phyloP scores from a whole-genome alignment of 139 green algal genomes.

The Micractinium sp. region DNA sequence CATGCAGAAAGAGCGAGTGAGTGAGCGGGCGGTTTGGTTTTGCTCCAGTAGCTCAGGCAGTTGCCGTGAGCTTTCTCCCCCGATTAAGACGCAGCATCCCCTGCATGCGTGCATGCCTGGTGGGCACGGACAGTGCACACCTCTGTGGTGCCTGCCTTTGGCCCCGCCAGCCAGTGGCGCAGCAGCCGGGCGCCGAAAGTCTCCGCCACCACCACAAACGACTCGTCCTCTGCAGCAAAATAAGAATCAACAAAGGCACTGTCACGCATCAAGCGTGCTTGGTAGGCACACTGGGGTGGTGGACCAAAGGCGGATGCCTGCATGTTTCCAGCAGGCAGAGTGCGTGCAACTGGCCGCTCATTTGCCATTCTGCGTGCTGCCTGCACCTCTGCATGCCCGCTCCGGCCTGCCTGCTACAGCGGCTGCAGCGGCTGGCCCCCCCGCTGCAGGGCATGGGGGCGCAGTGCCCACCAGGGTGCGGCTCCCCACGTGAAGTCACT shows the following conservation, averaged over 20 bases:
- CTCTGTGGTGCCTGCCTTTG: slow-evolving; percentile 42
- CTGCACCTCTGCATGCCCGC: too few relatives aligned
- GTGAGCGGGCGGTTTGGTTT: too few relatives aligned
- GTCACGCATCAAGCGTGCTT: too few relatives aligned
- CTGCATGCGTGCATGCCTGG: neutral
- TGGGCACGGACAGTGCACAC: neutral
- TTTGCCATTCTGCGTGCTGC: too few relatives aligned
- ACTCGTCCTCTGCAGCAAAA: slow-evolving; percentile 50
- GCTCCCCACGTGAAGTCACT: too few relatives aligned
- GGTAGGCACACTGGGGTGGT: neutral
- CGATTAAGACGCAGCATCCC: neutral
- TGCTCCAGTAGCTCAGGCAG: neutral
- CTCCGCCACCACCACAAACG: slow-evolving; percentile 63
- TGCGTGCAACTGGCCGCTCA: neutral
- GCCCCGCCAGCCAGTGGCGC: slow-evolving; percentile 69
- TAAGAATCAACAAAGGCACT: neutral
- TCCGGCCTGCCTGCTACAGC: too few relatives aligned
- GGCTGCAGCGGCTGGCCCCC: too few relatives aligned
- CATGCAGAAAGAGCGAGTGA: too few relatives aligned
- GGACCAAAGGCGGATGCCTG: neutral
- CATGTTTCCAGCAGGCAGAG: neutral
- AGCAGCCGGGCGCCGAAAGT: slow-evolving; percentile 46
- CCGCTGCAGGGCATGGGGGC: too few relatives aligned
- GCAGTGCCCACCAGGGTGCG: too few relatives aligned
- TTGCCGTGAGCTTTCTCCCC: neutral